Evolutionary conservation across 2,329 filamentous ascomycete genomes (phyloP).

Genomic region (Rhinocladiella similis): DNA sequence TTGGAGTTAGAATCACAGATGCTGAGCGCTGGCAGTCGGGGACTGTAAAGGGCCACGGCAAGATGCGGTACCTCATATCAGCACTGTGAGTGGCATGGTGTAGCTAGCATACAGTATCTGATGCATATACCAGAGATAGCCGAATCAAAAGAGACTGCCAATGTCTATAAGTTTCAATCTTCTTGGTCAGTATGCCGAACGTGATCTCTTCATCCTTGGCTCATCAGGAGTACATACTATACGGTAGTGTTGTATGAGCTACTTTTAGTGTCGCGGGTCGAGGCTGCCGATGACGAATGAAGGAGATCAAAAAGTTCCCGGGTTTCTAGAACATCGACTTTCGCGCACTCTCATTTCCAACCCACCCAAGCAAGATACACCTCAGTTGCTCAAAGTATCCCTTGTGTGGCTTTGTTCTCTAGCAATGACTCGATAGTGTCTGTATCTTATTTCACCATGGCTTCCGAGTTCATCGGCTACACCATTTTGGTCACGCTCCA

Average conservation of each 20-base stretch:
- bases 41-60: not conserved
- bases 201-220: too few species aligned
- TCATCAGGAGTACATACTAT: too few species aligned
- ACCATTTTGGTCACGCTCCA: slow-evolving; percentile 73
- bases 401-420: not conserved
- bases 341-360: not conserved
- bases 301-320: too few species aligned
- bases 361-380: not conserved
- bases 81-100: not conserved
- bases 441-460: slow-evolving; percentile 50
- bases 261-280: too few species aligned
- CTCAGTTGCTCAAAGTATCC: too few species aligned
- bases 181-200: too few species aligned
- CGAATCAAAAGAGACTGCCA: too few species aligned
- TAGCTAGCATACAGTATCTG: not conserved
- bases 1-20: slow-evolving; percentile 18
- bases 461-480: slow-evolving; percentile 71
- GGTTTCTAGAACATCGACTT: too few species aligned
- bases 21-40: slow-evolving; percentile 5
- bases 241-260: too few species aligned
- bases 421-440: slow-evolving; percentile 7
- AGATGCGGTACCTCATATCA: not conserved
- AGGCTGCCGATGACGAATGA: too few species aligned
- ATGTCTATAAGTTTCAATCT: too few species aligned
- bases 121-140: too few species aligned